Base-by-base conservation (phyloP, 2,329 filamentous ascomycete species). In the Venturia carpophila region DNA sequence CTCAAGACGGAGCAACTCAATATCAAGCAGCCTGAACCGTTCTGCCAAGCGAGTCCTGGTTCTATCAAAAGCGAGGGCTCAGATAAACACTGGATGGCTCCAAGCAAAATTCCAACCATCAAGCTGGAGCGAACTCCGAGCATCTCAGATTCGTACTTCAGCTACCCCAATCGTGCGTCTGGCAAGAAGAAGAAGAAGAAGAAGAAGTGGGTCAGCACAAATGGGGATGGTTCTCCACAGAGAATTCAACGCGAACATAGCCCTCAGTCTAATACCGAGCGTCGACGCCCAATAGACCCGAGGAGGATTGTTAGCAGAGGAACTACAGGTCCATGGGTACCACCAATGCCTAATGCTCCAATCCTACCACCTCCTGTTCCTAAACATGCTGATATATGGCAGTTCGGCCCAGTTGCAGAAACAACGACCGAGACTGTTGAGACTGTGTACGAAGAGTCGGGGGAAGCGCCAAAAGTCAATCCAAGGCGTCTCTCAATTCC, bases 401-500 rank as follows among this genome's bases (percentile, higher is more conserved):
- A 63, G 42, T 45, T 43, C 42, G 34, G 34, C 34, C 34, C 61
- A 63, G 61, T 27, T 39, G 19, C 61, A 11, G 61, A 42, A 27
- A 21, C 61, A 27, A 52, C 45, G n/a, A 62, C n/a, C 37, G 41
- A 42, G 42, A 17, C 19, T 62, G 24, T 45, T 21, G 61, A 47
- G 11, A 39, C 24, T 63, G 60, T 52, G 21, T 43, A 43, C 60
- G 39, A 43, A 43, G 42, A 47, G 11, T 17, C 34, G 24, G 30
- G 24, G 11, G 19, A 62, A 19, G 24, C 19, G n/a, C 39, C 60
- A 10, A 27, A n/a, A 21, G 58, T 21, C 61, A 63, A 63, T 52
- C 41, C 43, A 30, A 47, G 30, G 27, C 63, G 63, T 27, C 39
- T 64, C 19, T 64, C 63, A 13, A 64, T 64, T 24, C 63, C 63